Base-by-base conservation (phyloP, 1,139 yeast genomes). In the Yamadazyma buinensis region DNA sequence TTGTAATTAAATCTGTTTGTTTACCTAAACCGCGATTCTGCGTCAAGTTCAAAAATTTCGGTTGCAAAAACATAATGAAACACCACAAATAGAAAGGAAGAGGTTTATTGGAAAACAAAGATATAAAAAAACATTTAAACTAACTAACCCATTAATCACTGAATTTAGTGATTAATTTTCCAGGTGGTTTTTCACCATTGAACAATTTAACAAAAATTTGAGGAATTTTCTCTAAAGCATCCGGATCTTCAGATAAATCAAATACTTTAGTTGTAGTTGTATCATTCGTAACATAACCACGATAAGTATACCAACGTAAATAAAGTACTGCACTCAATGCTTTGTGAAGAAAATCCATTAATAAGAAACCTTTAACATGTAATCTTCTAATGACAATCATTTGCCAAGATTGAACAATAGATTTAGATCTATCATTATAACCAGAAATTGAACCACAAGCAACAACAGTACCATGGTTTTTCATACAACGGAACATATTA, bases 371-470 rank as follows among this genome's bases (percentile, higher is more conserved):
- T 39, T 57, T 56, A 25, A 76, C 65, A 1, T 57, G 59, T 41
- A 77, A 59, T 48, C 80, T 59, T 50, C 68, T 74, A 28, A 61
- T 57, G 37, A 74, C 64, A 33, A 77, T 67, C 25, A 59, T 49
- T 11, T 59, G 47, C 67, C 76, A 75, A 38, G 52, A 57, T 22
- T 55, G 51, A 35, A 74, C 59, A 0, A 41, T 52, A 18, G 55
- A 40, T 36, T 65, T 63, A 4, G 52, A 44, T 8, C 44, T 40
- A 41, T 72, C 72, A 46, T 77, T 75, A 54, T 79, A 80, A 35
- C 76, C 76, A 23, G 84, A 55, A 43, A 80, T 75, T 4, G 80
- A 68, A 36, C 86, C 87, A 59, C 84, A 77, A 22, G 78, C 79
- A 39, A 77, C 52, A 32, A 80, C 59, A 12, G 54, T 59, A 28